phyloP scores from a whole-genome alignment of 225 moss, liverwort and hornwort genomes.

The Thuidium tamariscinum region DNA sequence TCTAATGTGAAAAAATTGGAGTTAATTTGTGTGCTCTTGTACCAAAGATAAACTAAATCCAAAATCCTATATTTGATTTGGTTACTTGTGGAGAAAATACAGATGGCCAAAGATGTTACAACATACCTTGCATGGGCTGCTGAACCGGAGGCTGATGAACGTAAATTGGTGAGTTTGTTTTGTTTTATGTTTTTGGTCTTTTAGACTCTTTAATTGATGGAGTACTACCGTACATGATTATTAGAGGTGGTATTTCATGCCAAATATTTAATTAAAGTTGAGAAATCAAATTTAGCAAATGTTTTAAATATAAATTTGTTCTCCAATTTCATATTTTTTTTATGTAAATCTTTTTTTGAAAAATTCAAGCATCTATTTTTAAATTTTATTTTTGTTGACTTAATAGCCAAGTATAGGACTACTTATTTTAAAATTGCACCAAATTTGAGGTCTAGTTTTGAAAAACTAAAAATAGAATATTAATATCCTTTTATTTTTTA shows the following conservation, averaged over 20 bases:
- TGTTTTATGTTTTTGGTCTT: background rate
- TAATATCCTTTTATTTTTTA: too few relatives aligned
- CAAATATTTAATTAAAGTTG: background rate
- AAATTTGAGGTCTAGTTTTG: background rate
- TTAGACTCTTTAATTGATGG: rapidly evolving
- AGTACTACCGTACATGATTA: rapidly evolving
- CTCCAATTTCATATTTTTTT: background rate
- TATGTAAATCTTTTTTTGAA: rapidly evolving
- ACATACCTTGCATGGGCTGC: constrained; percentile 81
- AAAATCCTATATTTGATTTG: background rate
- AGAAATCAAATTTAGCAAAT: rapidly evolving
- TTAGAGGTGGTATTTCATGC: background rate
- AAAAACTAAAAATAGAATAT: background rate
- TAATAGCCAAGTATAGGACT: rapidly evolving
- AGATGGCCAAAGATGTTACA: constrained; percentile 88
- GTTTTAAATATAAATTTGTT: rapidly evolving
- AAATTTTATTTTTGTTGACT: background rate
- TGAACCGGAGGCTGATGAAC: constrained; percentile 87
- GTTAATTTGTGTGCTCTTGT: background rate
- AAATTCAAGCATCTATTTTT: rapidly evolving
- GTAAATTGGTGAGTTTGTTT: constrained; percentile 44
- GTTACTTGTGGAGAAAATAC: background rate
- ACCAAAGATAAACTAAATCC: background rate
- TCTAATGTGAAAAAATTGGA: rapidly evolving
- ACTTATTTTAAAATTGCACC: background rate